Conservation (phyloP, 305 asterid species). For the Nicotiana rustica region DNA sequence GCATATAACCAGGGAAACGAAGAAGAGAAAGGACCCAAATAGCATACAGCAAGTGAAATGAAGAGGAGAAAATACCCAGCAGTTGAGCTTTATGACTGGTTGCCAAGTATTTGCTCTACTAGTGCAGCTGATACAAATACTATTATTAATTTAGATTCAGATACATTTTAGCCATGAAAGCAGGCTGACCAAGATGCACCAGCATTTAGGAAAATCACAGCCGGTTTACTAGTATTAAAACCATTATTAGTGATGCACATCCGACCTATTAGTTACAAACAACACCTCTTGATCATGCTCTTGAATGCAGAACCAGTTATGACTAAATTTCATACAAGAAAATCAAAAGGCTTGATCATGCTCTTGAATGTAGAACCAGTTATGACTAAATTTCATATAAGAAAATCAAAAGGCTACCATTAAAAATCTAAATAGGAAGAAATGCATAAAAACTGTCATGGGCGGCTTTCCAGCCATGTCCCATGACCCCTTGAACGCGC, state of each 20-base stretch:
- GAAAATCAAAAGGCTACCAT: not conserved
- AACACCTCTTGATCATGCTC: not conserved
- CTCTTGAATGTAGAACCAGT: not conserved
- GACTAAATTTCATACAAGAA: not conserved
- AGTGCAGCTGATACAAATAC: not conserved
- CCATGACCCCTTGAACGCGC: no score
- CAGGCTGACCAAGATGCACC: not conserved
- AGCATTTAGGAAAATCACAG: conserved; percentile 13
- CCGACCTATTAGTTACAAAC: conserved; percentile 8
- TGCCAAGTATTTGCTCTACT: not conserved
- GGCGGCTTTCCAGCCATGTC: no score
- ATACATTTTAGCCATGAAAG: not conserved
- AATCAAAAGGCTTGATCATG: not conserved
- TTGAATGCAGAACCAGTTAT: not conserved
- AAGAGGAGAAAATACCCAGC: not conserved
- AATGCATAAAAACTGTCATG: not conserved
- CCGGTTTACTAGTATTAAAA: not conserved
- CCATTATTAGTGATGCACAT: not conserved
- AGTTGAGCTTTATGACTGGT: not conserved
- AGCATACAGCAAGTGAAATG: conserved; percentile 3
- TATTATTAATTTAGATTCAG: not conserved
- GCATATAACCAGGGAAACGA: conserved; percentile 11
- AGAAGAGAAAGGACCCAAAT: conserved; percentile 22
- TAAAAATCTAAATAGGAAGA: conserved; percentile 17
- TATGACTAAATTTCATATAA: not conserved